phyloP scores from a whole-genome alignment of 352 stramenopile genomes.

The Phytophthora agathidicida region DNA sequence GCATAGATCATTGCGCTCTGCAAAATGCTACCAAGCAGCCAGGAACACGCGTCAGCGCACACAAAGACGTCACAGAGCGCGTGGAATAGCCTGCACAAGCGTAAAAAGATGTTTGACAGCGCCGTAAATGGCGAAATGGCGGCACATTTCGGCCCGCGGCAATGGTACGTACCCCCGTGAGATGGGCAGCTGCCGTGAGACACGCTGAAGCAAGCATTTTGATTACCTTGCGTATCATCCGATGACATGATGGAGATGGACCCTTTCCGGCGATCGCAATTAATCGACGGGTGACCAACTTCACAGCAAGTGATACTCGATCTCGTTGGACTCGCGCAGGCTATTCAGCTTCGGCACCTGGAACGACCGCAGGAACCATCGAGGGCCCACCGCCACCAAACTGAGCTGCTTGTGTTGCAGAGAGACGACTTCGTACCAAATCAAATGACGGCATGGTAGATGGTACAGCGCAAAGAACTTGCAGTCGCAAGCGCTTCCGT shows the following conservation, averaged over 20 bases:
- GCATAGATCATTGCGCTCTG: too few relatives aligned
- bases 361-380: constrained; percentile 78
- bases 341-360: constrained; percentile 61
- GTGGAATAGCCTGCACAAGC: too few relatives aligned
- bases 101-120: too few relatives aligned
- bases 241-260: constrained; percentile 1
- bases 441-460: constrained; percentile 72
- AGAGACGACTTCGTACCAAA: constrained; percentile 74
- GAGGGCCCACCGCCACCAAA: constrained; percentile 57
- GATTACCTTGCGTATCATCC: constrained; percentile 14
- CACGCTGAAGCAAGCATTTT: too few relatives aligned
- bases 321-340: constrained; percentile 76
- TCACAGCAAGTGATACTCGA: constrained; percentile 75
- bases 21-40: too few relatives aligned
- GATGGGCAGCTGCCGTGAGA: constrained; percentile 5
- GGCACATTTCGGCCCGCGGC: too few relatives aligned
- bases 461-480: constrained; percentile 73
- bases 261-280: constrained; percentile 4
- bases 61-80: too few relatives aligned
- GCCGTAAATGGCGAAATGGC: too few relatives aligned
- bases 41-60: too few relatives aligned
- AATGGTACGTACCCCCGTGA: neutral
- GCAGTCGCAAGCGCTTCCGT: constrained; percentile 69
- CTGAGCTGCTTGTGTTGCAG: constrained; percentile 71
- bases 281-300: neutral